Conservation (phyloP, 257 asterid species). For the Gardenia jasminoides region DNA sequence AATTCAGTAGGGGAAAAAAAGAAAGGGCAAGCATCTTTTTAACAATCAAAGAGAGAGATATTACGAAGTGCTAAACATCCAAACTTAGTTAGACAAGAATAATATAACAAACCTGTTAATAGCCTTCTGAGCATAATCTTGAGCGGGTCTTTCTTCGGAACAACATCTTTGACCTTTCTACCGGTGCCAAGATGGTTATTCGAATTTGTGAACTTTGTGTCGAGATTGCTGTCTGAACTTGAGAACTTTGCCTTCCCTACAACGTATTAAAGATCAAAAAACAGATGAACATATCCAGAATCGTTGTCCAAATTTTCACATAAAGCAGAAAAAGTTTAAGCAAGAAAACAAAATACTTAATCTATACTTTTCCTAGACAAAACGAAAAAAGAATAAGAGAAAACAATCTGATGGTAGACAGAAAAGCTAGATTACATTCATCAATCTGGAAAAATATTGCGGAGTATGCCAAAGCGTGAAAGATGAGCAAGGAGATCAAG, state of each 20-base stretch:
- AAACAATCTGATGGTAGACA: neutral
- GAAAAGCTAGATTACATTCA: neutral
- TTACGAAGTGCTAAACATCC: neutral
- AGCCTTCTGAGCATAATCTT: constrained; percentile 17
- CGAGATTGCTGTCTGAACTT: constrained; percentile 3
- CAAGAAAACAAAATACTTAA: neutral
- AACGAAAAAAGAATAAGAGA: neutral
- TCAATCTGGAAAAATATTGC: neutral
- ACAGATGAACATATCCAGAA: neutral
- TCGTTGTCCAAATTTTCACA: neutral
- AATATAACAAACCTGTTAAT: constrained; percentile 16
- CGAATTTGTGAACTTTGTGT: neutral
- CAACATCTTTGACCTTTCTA: neutral
- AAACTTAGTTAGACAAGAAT: neutral
- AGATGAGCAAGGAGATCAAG: neutral
- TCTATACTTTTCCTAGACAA: neutral
- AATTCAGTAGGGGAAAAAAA: neutral
- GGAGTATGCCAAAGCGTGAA: neutral
- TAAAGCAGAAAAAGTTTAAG: neutral
- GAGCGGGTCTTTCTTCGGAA: neutral
- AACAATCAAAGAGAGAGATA: neutral
- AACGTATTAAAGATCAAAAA: neutral
- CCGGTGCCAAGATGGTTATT: neutral
- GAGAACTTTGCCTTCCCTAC: constrained; percentile 15
- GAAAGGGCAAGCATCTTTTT: neutral